These are phyloP conservation scores for Ascochyta lentis DNA, from an alignment of 2,329 filamentous ascomycete species.

Conservation along the genomic window DNA sequence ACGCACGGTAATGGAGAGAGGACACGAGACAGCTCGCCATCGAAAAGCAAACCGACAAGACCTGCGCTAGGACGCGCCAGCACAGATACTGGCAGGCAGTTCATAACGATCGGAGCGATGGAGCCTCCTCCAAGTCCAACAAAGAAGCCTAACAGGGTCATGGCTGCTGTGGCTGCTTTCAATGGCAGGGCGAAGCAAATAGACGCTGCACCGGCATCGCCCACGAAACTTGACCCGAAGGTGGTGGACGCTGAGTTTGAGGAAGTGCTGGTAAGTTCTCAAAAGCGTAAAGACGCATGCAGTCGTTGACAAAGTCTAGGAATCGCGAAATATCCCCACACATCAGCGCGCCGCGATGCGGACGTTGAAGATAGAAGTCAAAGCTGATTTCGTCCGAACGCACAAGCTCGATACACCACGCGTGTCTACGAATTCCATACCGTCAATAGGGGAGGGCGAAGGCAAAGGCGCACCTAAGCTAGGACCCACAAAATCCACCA, in stretches of 20 bases:
- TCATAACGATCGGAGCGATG: slow-evolving; percentile 11
- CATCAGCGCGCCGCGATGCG: slow-evolving; percentile 96
- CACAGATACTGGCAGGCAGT: slow-evolving; percentile 35
- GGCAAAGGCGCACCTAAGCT: slow-evolving; percentile 34
- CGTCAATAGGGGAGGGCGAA: slow-evolving; percentile 43
- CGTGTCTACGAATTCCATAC: slow-evolving; percentile 55
- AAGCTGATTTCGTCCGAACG: slow-evolving; percentile 92
- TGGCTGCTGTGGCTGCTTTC: slow-evolving; percentile 69
- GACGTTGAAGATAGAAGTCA: slow-evolving; percentile 84
- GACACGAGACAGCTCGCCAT: slow-evolving; percentile 30
- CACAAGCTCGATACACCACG: slow-evolving; percentile 70
- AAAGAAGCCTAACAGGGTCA: slow-evolving; percentile 61
- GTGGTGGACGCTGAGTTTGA: slow-evolving; percentile 69
- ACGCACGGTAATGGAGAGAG: slow-evolving; percentile 44
- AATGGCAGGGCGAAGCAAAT: slow-evolving; percentile 59
- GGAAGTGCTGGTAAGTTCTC: slow-evolving; percentile 60
- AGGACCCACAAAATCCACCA: slow-evolving; percentile 51
- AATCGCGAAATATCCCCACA: slow-evolving; percentile 90
- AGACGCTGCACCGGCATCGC: slow-evolving; percentile 35
- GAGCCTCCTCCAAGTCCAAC: slow-evolving; percentile 27
- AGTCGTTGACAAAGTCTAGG: slow-evolving; percentile 54
- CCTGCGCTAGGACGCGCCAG: slow-evolving; percentile 36
- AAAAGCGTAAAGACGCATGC: slow-evolving; percentile 49
- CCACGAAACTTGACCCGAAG: slow-evolving; percentile 57
- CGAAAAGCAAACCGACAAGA: slow-evolving; percentile 27